phyloP scores from a whole-genome alignment of 768 basidiomycete species.

The Podaxis pistillaris region DNA sequence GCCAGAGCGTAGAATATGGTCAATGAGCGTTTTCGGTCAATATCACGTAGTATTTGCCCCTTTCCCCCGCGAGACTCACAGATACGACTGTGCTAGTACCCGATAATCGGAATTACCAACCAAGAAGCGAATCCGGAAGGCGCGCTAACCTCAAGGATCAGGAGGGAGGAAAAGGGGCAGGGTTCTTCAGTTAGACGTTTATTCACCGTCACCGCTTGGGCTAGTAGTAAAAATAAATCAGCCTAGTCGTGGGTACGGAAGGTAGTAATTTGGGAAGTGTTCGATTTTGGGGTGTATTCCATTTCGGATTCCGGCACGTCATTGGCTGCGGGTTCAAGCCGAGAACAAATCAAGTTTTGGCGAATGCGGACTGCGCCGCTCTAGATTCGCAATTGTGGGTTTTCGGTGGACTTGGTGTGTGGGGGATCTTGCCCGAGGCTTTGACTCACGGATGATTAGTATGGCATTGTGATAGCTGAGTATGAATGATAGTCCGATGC shows the following conservation, averaged over 20 bases:
- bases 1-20: neutral
- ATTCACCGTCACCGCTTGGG: neutral
- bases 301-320: neutral
- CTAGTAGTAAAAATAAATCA: neutral
- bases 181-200: neutral
- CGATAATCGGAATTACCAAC: too few species aligned
- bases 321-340: neutral
- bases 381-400: neutral
- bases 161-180: neutral
- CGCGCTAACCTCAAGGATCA: neutral
- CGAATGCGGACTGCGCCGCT: neutral
- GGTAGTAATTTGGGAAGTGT: neutral
- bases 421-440: neutral
- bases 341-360: neutral
- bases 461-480: too few species aligned
- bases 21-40: too few species aligned
- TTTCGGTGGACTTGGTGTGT: neutral
- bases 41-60: too few species aligned
- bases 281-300: neutral
- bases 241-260: neutral
- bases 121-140: neutral
- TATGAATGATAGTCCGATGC: too few species aligned
- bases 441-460: neutral
- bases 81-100: too few species aligned
- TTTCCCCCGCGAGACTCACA: too few species aligned